Conservation (phyloP, 1,284 basidiomycete species). For the Ustilago loliicola region DNA sequence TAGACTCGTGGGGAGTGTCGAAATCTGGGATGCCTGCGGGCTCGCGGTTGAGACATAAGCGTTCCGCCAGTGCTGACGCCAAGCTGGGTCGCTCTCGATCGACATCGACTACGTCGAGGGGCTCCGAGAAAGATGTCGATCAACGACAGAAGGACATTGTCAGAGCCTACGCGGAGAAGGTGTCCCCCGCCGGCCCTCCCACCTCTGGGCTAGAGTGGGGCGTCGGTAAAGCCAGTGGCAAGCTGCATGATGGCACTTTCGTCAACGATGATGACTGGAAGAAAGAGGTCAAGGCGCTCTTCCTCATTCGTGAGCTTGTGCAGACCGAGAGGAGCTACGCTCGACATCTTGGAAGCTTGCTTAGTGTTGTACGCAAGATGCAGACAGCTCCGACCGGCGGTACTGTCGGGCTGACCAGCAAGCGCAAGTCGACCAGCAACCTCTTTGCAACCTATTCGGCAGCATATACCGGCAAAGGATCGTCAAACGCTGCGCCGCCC, state of each 20-base stretch:
- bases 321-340: conserved; percentile 68
- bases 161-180: conserved; percentile 33
- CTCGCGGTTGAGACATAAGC: conserved; percentile 22
- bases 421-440: conserved; percentile 42
- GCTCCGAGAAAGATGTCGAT: conserved; percentile 28
- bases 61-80: conserved; percentile 36
- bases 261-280: conserved; percentile 68
- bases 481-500: conserved; percentile 27
- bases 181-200: conserved; percentile 16
- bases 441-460: conserved; percentile 41
- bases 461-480: conserved; percentile 14
- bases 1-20: not conserved
- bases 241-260: conserved; percentile 55
- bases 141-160: conserved; percentile 52
- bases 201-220: conserved; percentile 49
- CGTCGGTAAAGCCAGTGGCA: conserved; percentile 61
- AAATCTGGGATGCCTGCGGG: not conserved
- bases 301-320: conserved; percentile 68
- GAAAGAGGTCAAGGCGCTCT: conserved; percentile 67
- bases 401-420: conserved; percentile 17
- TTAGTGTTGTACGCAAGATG: conserved; percentile 57
- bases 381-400: conserved; percentile 12
- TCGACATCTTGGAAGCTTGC: conserved; percentile 59
- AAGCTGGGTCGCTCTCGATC: conserved; percentile 19
- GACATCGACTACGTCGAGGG: conserved; percentile 3